Conservation (phyloP, 1,139 yeast genomes). For the Magnusiomyces sp. region DNA sequence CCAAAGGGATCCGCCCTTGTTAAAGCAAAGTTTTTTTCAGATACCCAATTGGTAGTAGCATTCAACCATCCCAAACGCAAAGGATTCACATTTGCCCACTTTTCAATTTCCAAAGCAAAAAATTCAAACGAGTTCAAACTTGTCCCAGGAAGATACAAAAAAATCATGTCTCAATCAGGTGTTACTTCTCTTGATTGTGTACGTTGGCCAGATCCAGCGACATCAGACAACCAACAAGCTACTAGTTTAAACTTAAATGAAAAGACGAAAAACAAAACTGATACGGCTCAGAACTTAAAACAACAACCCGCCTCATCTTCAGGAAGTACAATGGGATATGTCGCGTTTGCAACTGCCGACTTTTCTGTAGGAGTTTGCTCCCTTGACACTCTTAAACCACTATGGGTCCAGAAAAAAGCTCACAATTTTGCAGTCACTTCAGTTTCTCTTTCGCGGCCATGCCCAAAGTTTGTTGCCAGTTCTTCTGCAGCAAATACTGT, state of each 20-base stretch:
- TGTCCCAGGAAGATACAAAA: no score
- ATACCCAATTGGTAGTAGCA: constrained; percentile 46
- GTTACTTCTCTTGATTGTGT: no score
- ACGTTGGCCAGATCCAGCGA: no score
- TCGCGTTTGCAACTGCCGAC: constrained; percentile 73
- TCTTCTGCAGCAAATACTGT: constrained; percentile 77
- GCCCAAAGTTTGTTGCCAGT: constrained; percentile 61
- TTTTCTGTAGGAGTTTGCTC: constrained; percentile 53
- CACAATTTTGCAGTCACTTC: constrained; percentile 79
- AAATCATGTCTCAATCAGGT: constrained; percentile 28
- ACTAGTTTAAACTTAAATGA: constrained; percentile 74
- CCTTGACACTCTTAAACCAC: constrained; percentile 42
- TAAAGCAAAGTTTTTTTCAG: constrained; percentile 52
- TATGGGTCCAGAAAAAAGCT: constrained; percentile 48
- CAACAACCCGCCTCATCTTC: no score
- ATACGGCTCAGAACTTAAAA: no score
- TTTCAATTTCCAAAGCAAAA: constrained; percentile 30
- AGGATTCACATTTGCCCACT: constrained; percentile 37
- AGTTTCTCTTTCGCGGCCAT: constrained; percentile 53
- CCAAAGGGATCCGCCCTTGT: constrained; percentile 34
- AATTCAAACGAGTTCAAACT: no score
- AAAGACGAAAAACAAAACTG: no score
- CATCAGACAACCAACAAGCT: constrained; percentile 35
- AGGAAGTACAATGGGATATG: constrained; percentile 35
- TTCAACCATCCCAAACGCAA: constrained; percentile 34